Conservation (phyloP, 2,329 filamentous ascomycete genomes). For the Cryoendolithus antarcticus region DNA sequence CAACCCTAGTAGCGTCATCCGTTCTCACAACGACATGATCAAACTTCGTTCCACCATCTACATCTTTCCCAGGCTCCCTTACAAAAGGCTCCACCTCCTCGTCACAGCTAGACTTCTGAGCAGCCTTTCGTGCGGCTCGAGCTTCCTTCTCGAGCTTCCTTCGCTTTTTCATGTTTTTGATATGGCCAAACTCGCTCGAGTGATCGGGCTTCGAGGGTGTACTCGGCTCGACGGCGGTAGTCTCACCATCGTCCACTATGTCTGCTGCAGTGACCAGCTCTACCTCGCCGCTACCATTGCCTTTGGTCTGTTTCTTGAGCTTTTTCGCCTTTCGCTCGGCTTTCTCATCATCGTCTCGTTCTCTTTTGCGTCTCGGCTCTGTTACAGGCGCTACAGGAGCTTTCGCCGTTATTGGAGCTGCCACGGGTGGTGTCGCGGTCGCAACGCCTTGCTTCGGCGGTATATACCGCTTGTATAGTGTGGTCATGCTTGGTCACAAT, state of each 20-base stretch:
- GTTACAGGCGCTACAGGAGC: constrained; percentile 1
- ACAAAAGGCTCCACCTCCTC: neutral
- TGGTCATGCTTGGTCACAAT: constrained; percentile 14
- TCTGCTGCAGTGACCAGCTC: too few relatives aligned
- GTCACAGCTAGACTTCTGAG: constrained; percentile 6
- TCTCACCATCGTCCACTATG: too few relatives aligned
- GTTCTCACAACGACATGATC: too few relatives aligned
- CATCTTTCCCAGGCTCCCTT: too few relatives aligned
- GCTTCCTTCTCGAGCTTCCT: constrained; percentile 24
- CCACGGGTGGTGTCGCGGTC: neutral
- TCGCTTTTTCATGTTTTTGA: constrained; percentile 19
- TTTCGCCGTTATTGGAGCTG: neutral
- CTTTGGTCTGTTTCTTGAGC: constrained; percentile 14
- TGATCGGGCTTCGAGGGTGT: constrained; percentile 1
- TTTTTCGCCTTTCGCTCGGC: constrained; percentile 21
- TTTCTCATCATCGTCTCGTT: constrained; percentile 19
- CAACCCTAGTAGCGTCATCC: too few relatives aligned
- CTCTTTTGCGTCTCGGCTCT: constrained; percentile 21
- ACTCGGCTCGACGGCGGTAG: too few relatives aligned
- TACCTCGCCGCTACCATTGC: too few relatives aligned
- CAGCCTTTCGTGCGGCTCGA: constrained; percentile 16
- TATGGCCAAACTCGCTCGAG: constrained; percentile 16
- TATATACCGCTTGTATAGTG: constrained; percentile 36
- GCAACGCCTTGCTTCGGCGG: constrained; percentile 23
- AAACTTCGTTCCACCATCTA: too few relatives aligned